These are phyloP conservation scores for Trichocomaceae sp. DNA, from an alignment of 2,329 filamentous ascomycete genomes.

Conservation along the genomic window DNA sequence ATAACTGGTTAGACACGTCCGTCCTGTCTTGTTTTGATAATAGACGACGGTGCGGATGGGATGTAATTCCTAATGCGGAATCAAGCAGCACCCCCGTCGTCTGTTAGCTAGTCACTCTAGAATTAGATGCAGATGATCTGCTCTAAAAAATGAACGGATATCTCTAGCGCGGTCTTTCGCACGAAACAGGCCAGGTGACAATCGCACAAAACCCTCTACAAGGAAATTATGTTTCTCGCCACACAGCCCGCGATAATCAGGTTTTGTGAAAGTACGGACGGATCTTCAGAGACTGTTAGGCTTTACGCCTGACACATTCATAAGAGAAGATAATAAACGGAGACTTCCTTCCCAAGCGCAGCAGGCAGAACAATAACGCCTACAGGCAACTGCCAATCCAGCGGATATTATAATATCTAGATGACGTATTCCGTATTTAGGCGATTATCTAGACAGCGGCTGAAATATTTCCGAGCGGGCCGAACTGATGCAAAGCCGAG, in stretches of 20 bases:
- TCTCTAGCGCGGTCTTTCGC: slow-evolving; percentile 3
- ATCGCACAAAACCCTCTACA: neutral
- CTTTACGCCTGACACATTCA: neutral
- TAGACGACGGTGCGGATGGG: slow-evolving; percentile 1
- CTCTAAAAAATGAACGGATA: neutral
- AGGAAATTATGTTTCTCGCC: neutral
- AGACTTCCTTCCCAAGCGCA: neutral
- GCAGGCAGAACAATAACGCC: neutral
- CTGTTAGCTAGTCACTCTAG: neutral
- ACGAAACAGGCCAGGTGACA: slow-evolving; percentile 9
- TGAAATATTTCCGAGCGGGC: slow-evolving; percentile 12
- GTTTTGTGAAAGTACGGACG: neutral
- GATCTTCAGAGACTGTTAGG: neutral
- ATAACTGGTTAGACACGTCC: neutral
- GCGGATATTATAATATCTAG: neutral
- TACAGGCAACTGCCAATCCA: neutral
- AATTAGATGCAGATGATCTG: slow-evolving; percentile 8
- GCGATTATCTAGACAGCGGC: slow-evolving; percentile 1
- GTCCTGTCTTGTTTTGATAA: slow-evolving; percentile 7
- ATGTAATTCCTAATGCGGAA: slow-evolving; percentile 2
- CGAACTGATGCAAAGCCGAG: slow-evolving; percentile 10
- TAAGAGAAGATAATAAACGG: neutral
- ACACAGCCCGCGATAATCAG: neutral
- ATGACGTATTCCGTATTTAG: neutral
- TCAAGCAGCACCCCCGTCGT: neutral